phyloP scores from a whole-genome alignment of 352 stramenopile genomes.

The Pythium periplocum region DNA sequence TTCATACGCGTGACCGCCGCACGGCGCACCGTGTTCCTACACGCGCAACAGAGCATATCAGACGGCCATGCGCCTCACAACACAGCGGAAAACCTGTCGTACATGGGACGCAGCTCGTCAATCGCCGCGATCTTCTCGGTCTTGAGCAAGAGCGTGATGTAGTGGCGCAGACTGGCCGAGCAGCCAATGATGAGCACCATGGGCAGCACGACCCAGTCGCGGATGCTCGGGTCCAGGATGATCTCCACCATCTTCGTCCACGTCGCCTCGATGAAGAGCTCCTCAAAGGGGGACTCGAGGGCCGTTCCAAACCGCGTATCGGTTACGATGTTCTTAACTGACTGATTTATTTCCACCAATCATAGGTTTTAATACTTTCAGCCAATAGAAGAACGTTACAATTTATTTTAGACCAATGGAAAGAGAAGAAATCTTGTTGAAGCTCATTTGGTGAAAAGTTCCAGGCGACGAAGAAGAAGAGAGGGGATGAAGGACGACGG shows the following conservation, averaged over 20 bases:
- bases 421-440: too few species aligned
- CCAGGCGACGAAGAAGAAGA: too few species aligned
- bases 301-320: neutral
- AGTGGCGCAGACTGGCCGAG: conserved; percentile 82
- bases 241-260: conserved; percentile 69
- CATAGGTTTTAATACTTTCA: too few species aligned
- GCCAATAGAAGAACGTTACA: too few species aligned
- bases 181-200: conserved; percentile 95
- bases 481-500: too few species aligned
- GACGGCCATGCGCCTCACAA: neutral
- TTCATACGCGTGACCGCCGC: conserved; percentile 84
- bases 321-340: neutral
- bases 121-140: conserved; percentile 74
- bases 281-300: conserved; percentile 2
- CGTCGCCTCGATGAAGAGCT: neutral
- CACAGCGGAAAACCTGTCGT: neutral
- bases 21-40: conserved; percentile 82
- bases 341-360: neutral
- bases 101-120: conserved; percentile 78
- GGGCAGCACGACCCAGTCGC: conserved; percentile 96
- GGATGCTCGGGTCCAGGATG: conserved; percentile 91
- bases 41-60: neutral
- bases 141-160: conserved; percentile 81
- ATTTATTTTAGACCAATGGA: too few species aligned
- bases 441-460: too few species aligned